Evolutionary conservation across 1,139 yeast genomes (phyloP), one percentile per base, ranked within the genome.

Genomic region (Blastobotrys niveus): DNA sequence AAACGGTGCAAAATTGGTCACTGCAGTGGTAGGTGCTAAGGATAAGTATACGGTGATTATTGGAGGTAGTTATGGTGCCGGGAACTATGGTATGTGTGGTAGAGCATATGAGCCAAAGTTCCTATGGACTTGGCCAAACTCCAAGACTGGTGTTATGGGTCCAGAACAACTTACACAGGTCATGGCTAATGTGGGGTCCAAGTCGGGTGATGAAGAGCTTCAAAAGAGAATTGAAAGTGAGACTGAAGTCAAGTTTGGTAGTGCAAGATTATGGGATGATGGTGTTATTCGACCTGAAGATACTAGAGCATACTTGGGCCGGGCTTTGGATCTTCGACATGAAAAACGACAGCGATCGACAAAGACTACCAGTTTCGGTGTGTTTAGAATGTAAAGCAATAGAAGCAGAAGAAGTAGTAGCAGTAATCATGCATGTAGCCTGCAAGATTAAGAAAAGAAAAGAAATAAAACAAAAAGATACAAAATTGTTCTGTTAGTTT

Each of bases 61-160:
- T 40, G 67, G 67, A 10, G 65, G 64, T 26, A 58, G 64, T 8
- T 63, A 63, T 46, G 67, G 66, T 8, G 66, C 66, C 1, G 66
- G 67, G 6, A 63, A 63, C 51, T 63, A 63, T 50, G 67, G 66
- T 17, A 63, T 63, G 67, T 63, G 67, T 35, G 67, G 67, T 20
- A 48, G 67, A 22, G 65, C 66, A 20, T 63, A 63, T 46, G 61
- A 59, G 44, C 67, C 67, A 3, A 55, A 62, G 27, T 63, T 63
- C 53, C 52, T 63, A 40, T 61, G 63, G 61, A 45, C 64, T 7
- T 63, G 67, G 67, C 67, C 67, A 46, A 63, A 63, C 50, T 55
- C 65, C 21, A 53, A 61, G 24, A 62, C 66, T 14, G 65, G 64
- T 12, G 67, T 63, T 34, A 63, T 63, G 66, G 67, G 67, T 3